These are phyloP conservation scores for Dryas alaskensis DNA, from an alignment of 306 rosid genomes.

Conservation along the genomic window DNA sequence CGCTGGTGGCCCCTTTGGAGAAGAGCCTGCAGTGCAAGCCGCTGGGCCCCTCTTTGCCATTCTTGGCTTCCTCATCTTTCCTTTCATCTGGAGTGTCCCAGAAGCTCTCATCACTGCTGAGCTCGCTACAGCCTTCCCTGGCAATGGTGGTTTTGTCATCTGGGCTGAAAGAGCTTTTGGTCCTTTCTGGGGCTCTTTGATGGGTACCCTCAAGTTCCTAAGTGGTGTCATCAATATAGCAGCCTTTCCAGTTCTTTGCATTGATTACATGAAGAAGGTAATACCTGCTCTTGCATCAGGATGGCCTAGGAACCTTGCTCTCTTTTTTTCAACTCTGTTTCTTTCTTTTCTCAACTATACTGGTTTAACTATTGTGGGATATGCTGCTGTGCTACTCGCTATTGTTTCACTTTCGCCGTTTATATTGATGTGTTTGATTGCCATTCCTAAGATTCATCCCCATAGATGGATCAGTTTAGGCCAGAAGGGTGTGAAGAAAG, in stretches of 20 bases:
- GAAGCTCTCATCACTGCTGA: slow-evolving; percentile 45
- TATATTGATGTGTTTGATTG: slow-evolving; percentile 29
- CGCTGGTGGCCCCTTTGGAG: slow-evolving; percentile 40
- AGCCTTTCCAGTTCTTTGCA: slow-evolving; percentile 34
- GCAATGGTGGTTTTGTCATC: slow-evolving; percentile 43
- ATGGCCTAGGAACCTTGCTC: slow-evolving; percentile 26
- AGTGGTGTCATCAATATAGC: slow-evolving; percentile 45
- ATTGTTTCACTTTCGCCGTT: slow-evolving; percentile 31
- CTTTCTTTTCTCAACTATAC: slow-evolving; percentile 37
- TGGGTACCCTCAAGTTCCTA: slow-evolving; percentile 43
- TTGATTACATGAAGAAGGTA: slow-evolving; percentile 29
- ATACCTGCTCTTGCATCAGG: slow-evolving; percentile 31
- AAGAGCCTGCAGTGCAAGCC: slow-evolving; percentile 35
- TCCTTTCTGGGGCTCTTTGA: slow-evolving; percentile 40
- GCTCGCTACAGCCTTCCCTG: slow-evolving; percentile 41
- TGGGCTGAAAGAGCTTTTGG: slow-evolving; percentile 46
- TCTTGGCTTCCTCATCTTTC: slow-evolving; percentile 38
- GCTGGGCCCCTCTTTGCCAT: slow-evolving; percentile 46
- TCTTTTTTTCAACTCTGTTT: slow-evolving; percentile 15
- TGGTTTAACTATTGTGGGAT: slow-evolving; percentile 38
- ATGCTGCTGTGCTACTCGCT: slow-evolving; percentile 25
- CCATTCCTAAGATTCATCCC: slow-evolving; percentile 30
- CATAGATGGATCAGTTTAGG: slow-evolving; percentile 28
- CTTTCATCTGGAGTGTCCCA: slow-evolving; percentile 39
- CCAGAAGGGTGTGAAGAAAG: slow-evolving; percentile 27